Conservation (phyloP, 768 basidiomycete genomes). For the Myochromella boudieri region DNA sequence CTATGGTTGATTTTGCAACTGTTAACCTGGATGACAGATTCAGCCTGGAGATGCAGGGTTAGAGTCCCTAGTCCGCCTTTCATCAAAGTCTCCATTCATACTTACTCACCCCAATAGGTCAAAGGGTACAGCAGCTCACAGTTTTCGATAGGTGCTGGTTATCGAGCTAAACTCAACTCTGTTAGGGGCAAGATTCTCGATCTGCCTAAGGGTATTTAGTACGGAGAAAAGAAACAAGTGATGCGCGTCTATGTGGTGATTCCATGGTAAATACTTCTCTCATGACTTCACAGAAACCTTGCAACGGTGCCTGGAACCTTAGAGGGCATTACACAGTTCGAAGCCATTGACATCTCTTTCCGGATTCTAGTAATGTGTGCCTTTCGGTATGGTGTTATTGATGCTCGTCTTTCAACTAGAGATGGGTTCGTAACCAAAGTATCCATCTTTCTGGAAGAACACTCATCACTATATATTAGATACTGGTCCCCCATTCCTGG, state of each 20-base stretch:
- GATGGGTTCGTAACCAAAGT: slow-evolving; percentile 14
- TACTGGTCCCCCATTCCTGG: slow-evolving; percentile 4
- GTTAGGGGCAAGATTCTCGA: slow-evolving; percentile 24
- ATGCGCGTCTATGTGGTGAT: too few relatives aligned
- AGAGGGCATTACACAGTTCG: slow-evolving; percentile 17
- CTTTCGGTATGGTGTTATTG: too few relatives aligned
- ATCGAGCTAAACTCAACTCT: slow-evolving; percentile 26
- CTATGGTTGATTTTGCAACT: slow-evolving; percentile 49
- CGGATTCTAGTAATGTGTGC: neutral
- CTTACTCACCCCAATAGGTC: slow-evolving; percentile 1
- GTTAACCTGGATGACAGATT: slow-evolving; percentile 45
- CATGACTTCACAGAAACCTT: slow-evolving; percentile 11
- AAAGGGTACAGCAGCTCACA: slow-evolving; percentile 24
- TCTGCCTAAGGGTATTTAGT: slow-evolving; percentile 17
- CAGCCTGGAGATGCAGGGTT: slow-evolving; percentile 20
- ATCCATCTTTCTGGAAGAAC: too few relatives aligned
- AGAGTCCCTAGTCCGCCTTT: slow-evolving; percentile 10
- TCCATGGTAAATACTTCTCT: neutral
- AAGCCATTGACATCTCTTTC: slow-evolving; percentile 20
- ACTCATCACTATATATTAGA: slow-evolving; percentile 1
- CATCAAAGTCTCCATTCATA: neutral
- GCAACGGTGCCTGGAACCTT: slow-evolving; percentile 29
- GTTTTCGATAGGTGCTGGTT: slow-evolving; percentile 34
- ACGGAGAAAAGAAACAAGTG: slow-evolving; percentile 1
- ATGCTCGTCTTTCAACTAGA: too few relatives aligned